Evolutionary conservation across 2,329 filamentous ascomycete species (phyloP).

Genomic region (Sporothrix variecibatus): DNA sequence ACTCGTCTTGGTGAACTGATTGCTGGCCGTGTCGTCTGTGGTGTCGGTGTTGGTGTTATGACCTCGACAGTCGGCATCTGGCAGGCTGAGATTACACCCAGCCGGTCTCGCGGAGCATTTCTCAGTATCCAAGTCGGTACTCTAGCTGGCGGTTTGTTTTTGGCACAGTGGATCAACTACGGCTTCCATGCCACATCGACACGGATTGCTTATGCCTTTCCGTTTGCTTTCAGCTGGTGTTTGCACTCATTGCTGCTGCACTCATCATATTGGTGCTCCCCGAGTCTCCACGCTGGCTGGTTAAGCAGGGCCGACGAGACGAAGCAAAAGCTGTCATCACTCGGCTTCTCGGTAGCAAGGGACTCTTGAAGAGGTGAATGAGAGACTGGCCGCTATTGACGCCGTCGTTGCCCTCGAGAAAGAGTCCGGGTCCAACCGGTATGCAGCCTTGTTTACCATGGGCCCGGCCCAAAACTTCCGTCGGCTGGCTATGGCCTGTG

Average conservation of each 20-base stretch:
- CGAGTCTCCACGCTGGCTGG: slow-evolving; percentile 36
- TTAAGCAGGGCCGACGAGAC: slow-evolving; percentile 34
- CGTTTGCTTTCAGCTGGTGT: slow-evolving; percentile 17
- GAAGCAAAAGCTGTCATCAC: slow-evolving; percentile 45
- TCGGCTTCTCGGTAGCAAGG: slow-evolving; percentile 36
- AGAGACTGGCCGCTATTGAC: slow-evolving; percentile 40
- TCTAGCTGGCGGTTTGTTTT: background rate
- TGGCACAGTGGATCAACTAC: slow-evolving; percentile 24
- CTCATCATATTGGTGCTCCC: slow-evolving; percentile 36
- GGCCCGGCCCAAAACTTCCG: slow-evolving; percentile 47
- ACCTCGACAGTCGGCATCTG: slow-evolving; percentile 17
- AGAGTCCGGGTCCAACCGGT: slow-evolving; percentile 34
- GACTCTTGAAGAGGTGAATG: slow-evolving; percentile 35
- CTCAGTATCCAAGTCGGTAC: slow-evolving; percentile 11
- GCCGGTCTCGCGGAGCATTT: slow-evolving; percentile 7
- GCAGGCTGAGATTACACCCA: slow-evolving; percentile 15
- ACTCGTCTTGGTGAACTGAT: slow-evolving; percentile 7
- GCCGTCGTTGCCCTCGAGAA: slow-evolving; percentile 44
- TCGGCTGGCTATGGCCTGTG: slow-evolving; percentile 49
- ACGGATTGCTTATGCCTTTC: slow-evolving; percentile 9
- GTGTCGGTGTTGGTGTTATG: slow-evolving; percentile 16
- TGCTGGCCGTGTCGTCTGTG: slow-evolving; percentile 15
- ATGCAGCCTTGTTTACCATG: slow-evolving; percentile 46
- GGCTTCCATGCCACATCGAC: slow-evolving; percentile 7
- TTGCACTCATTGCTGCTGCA: slow-evolving; percentile 30